Base-by-base conservation (phyloP, 2,329 filamentous ascomycete genomes). In the Nemania sp. region DNA sequence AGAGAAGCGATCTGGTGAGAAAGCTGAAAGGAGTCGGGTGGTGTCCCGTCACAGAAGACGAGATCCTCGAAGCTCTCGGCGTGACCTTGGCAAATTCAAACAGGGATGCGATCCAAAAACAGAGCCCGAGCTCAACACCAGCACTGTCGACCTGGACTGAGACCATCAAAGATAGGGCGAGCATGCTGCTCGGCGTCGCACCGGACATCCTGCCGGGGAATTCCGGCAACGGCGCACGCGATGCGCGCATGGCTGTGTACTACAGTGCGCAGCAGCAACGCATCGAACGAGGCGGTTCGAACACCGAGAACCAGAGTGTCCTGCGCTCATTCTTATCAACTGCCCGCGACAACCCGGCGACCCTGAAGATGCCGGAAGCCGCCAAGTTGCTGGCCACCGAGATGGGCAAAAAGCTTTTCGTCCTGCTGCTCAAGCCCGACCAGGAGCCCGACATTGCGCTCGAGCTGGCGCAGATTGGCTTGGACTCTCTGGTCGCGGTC, bases 401-500 rank as follows among this genome's bases (percentile, higher is more conserved):
- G 50, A 41, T 49, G 30, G 34, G 58, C 34, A 45, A 44, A 37
- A 50, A 43, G 22, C 26, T 52, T n/a, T 47, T 45, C 22, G 34
- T 8, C 22, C 26, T 59, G 6, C 42, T 55, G n/a, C 36, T 53
- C 15, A 54, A 52, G 40, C 28, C 49, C 1, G 33, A 55, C 11
- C 30, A 56, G 19, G 49, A 55, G 20, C 24, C 42, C 37, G 22
- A 53, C 15, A 51, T 49, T n/a, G 5, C 23, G 6, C 53, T 60
- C 5, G 28, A 8, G 6, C 23, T 28, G n/a, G 6, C 23, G 5
- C 34, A 56, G n/a, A 15, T 61, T 11, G 60, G 54, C 7, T 26
- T 52, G 30, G 44, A 62, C 42, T 50, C 55, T 2, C 36, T 62
- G 33, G 45, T 64, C 6, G 60, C 58, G 2, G 36, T 62, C 2